These are phyloP conservation scores for Metschnikowia gruessii DNA, from an alignment of 805 yeast species.

Conservation along the genomic window DNA sequence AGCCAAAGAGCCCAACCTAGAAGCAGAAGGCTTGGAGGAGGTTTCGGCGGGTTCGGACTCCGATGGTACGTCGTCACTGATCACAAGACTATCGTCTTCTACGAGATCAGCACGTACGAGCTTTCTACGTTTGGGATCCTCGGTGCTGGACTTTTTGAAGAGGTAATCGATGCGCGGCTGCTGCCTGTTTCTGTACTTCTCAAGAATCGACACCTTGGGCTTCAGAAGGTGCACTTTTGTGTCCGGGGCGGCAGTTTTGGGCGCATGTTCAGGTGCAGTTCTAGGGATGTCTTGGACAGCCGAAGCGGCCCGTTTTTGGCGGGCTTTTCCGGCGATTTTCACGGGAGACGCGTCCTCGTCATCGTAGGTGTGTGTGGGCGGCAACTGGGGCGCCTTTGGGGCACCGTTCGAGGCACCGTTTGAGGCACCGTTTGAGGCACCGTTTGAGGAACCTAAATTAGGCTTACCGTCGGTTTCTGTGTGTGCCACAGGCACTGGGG, in stretches of 20 bases:
- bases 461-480: background rate
- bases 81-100: slow-evolving; percentile 1
- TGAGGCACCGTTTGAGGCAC: no score
- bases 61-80: background rate
- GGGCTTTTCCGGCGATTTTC: slow-evolving; percentile 33
- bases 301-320: slow-evolving; percentile 19
- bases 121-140: slow-evolving; percentile 30
- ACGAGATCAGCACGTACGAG: slow-evolving; percentile 31
- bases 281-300: background rate
- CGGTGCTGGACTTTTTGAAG: slow-evolving; percentile 23
- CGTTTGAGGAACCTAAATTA: no score
- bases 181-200: slow-evolving; percentile 37
- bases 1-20: background rate
- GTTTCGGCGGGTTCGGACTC: background rate
- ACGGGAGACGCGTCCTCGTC: slow-evolving; percentile 40
- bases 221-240: slow-evolving; percentile 41
- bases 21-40: background rate
- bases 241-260: slow-evolving; percentile 16
- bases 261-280: background rate
- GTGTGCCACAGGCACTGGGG: background rate
- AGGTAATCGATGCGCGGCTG: slow-evolving; percentile 33
- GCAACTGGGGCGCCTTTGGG: background rate
- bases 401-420: no score
- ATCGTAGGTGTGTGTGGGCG: slow-evolving; percentile 12
- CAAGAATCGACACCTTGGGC: slow-evolving; percentile 42